Base-by-base conservation (phyloP, 768 basidiomycete genomes). In the Phallus indusiatus region DNA sequence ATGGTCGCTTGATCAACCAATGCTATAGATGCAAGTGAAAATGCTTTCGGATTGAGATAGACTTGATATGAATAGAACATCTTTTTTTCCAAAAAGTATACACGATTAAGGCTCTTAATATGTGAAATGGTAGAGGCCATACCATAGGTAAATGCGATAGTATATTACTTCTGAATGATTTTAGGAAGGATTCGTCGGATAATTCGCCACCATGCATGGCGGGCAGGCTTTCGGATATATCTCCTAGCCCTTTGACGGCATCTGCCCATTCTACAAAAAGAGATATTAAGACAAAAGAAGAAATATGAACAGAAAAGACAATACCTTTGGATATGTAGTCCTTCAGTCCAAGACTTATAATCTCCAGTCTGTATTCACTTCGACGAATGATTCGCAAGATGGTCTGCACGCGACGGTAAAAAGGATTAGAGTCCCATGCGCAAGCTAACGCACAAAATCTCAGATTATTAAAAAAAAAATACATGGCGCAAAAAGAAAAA, bases 1-100 rank as follows among this genome's bases (percentile, higher is more conserved):
- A 24, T 16, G 5, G 61, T 50, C 10, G 61, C 56, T 47, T 61
- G 61, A 24, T 61, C 56, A 2, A 61, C 21, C 11, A 61, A 33
- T 12, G 61, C 51, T 16, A 61, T 42, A 1, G 61, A 61, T 10
- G 55, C 53, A 5, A 58, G 35, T 16, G 56, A 58, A 35, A 58
- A 58, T 18, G 28, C 51, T 58, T 37, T 22, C 22, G 56, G 56
- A 50, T 22, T 50, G 20, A 58, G 56, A 36, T 50, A 50, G 47
- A 58, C 49, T 37, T 50, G 47, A 35, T 34, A 58, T 1, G 56
- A 47, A 42, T 58, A 58, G 21, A 58, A 58, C 17, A 50, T 58
- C 56, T 58, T 34, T 28, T 28, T 7, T n/a, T n/a, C n/a, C n/a
- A n/a, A n/a, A 28, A 28, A 28, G 28, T 3, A 7, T 28, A 7